Evolutionary conservation across 768 basidiomycete genomes (phyloP).

Genomic region (Lactarius quietus): DNA sequence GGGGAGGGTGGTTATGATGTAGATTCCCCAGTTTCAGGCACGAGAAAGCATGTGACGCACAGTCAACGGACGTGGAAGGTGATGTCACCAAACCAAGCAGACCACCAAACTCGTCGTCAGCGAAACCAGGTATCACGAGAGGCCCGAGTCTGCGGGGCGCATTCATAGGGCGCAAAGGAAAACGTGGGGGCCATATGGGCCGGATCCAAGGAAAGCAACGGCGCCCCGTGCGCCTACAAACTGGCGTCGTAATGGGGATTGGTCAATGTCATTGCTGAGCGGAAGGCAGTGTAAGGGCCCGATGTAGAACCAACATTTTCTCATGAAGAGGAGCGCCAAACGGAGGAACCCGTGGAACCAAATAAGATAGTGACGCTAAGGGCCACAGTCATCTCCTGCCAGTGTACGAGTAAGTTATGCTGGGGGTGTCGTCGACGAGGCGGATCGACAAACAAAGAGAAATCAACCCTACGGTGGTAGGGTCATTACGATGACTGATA

Average conservation of each 20-base stretch:
- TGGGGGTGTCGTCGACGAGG: neutral
- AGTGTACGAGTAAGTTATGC: neutral
- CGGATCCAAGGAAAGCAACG: neutral
- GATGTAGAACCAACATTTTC: neutral
- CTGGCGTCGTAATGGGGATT: neutral
- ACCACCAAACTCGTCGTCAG: neutral
- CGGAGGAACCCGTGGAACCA: neutral
- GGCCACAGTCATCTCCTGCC: neutral
- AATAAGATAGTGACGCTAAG: neutral
- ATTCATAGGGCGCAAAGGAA: neutral
- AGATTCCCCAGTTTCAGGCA: neutral
- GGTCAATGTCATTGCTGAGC: neutral
- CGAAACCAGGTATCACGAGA: neutral
- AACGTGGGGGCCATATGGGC: neutral
- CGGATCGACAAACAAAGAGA: neutral
- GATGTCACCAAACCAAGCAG: neutral
- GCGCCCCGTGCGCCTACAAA: neutral
- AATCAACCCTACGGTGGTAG: neutral
- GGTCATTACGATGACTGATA: neutral
- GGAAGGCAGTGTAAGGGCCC: neutral
- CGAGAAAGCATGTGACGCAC: neutral
- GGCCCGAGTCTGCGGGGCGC: neutral
- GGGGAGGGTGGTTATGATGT: neutral
- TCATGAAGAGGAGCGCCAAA: neutral
- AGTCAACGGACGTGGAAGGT: neutral